These are phyloP conservation scores for Helicocarpus griseus DNA, from an alignment of 2,329 filamentous ascomycete species.

Conservation along the genomic window DNA sequence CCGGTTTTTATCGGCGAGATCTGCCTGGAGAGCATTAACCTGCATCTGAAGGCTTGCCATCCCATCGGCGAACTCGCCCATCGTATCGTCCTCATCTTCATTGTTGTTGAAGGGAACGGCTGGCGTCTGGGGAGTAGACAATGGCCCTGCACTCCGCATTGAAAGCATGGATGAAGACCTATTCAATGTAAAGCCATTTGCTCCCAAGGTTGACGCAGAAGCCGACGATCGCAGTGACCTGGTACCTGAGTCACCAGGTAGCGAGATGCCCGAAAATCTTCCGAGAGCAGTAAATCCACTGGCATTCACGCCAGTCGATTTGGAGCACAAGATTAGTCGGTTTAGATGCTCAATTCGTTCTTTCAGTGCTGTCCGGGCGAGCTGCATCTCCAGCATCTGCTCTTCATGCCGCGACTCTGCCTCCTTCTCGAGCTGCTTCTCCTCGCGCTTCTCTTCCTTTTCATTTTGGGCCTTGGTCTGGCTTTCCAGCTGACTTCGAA, in stretches of 20 bases:
- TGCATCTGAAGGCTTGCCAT: slow-evolving; percentile 74
- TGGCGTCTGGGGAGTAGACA: slow-evolving; percentile 21
- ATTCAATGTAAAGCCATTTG: slow-evolving; percentile 44
- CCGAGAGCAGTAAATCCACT: slow-evolving; percentile 61
- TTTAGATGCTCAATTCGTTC: slow-evolving; percentile 97
- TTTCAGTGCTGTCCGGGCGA: slow-evolving; percentile 88
- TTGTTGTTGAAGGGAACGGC: slow-evolving; percentile 28
- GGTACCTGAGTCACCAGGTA: slow-evolving; percentile 26
- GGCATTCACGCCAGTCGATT: slow-evolving; percentile 85
- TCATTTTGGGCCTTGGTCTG: slow-evolving; percentile 61
- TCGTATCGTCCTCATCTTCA: slow-evolving; percentile 60
- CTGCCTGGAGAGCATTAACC: slow-evolving; percentile 84
- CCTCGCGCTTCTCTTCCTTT: slow-evolving; percentile 40
- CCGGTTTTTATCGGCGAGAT: slow-evolving; percentile 90
- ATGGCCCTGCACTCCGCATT: slow-evolving; percentile 34
- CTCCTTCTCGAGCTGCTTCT: slow-evolving; percentile 62
- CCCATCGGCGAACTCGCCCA: slow-evolving; percentile 79
- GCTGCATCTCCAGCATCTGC: slow-evolving; percentile 97
- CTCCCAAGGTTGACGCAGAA: slow-evolving; percentile 50
- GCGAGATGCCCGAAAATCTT: slow-evolving; percentile 53
- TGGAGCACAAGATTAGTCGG: slow-evolving; percentile 86
- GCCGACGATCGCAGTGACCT: slow-evolving; percentile 60
- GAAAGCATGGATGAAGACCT: slow-evolving; percentile 61
- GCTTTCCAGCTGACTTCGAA: slow-evolving; percentile 70
- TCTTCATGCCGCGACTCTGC: slow-evolving; percentile 83